Base-by-base conservation (phyloP, 75 land plant species). In the Sequoiadendron giganteum region DNA sequence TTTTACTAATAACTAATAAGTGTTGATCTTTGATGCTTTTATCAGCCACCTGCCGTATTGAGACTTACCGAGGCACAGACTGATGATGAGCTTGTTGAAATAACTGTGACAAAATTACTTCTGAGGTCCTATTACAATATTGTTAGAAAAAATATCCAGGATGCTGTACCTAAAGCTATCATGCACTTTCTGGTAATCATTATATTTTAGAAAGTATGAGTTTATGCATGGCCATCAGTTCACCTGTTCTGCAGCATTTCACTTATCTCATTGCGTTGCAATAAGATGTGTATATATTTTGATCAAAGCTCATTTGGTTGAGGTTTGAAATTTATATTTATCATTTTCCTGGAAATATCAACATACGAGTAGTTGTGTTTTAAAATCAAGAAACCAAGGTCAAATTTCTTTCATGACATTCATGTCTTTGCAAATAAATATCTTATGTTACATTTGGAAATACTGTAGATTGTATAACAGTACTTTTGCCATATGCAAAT, bases 111-210 rank as follows among this genome's bases (percentile, higher is more conserved):
- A 3, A 77, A 89, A 68, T 84, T 90, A 49, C 87, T 92, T 61
- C 72, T 92, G 56, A 92, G 90, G 83, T 92, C 91, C 18, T 92
- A 92, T 88, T 92, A 92, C 83, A 91, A 92, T 84, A 92, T 92
- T 90, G 93, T 92, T n/a, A 88, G 93, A 61, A 92, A 90, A 86
- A 92, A 92, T 68, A 86, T 92, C 47, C 93, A 92, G 79, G 93
- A 90, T 81, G 85, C 84, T 39, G 91, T 92, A 79, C 91, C 93
- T 54, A 92, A 92, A 88, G 91, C 93, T 39, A 90, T 90, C 65
- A 92, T 92, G 98, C 99, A 98, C 81, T 98, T 98, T 86, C 89
- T 98, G 98, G 99, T 98, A 92, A 89, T 58, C 15, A 52, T 52
- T 52, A 14, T 52, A 13, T 52, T 13, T 52, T 52, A 48, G 52